Conservation (phyloP, 2,329 filamentous ascomycete genomes). For the Sporothrix dimorphospora region DNA sequence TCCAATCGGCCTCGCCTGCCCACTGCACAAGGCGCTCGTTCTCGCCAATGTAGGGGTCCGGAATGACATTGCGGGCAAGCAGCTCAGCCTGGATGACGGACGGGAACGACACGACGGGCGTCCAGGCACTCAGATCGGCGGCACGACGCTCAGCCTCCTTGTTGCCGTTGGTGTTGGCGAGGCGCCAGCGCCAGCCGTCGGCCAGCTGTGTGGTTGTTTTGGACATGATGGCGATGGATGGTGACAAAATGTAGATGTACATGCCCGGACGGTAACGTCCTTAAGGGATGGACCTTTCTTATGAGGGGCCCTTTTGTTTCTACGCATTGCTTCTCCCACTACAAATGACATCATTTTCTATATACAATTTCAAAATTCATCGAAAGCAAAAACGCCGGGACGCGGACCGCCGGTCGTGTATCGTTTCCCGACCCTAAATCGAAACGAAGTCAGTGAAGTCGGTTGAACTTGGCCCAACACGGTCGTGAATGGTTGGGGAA, state of each 20-base stretch:
- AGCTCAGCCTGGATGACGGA: slow-evolving; percentile 70
- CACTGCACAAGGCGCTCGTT: slow-evolving; percentile 76
- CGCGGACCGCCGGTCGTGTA: not conserved
- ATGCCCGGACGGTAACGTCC: no score
- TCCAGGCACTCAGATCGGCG: slow-evolving; percentile 42
- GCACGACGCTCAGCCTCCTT: slow-evolving; percentile 44
- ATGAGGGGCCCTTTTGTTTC: not conserved
- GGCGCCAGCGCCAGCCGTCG: slow-evolving; percentile 8
- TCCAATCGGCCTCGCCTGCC: slow-evolving; percentile 73
- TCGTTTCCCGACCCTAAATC: not conserved
- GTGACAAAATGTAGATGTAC: not conserved
- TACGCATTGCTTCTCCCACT: not conserved
- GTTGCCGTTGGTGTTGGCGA: slow-evolving; percentile 1
- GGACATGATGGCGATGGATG: not conserved
- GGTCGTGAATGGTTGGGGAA: no score
- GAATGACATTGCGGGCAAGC: slow-evolving; percentile 60
- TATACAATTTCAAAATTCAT: not conserved
- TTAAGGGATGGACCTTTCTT: not conserved
- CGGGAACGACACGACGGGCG: slow-evolving; percentile 64
- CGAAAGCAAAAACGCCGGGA: not conserved
- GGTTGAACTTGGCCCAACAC: not conserved
- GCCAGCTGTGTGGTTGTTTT: not conserved
- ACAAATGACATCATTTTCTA: not conserved
- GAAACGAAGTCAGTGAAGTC: not conserved
- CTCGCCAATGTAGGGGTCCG: slow-evolving; percentile 73